These are phyloP conservation scores for Allomyces arbusculus DNA, from an alignment of 192 early-diverging fungal genomes.

Conservation along the genomic window DNA sequence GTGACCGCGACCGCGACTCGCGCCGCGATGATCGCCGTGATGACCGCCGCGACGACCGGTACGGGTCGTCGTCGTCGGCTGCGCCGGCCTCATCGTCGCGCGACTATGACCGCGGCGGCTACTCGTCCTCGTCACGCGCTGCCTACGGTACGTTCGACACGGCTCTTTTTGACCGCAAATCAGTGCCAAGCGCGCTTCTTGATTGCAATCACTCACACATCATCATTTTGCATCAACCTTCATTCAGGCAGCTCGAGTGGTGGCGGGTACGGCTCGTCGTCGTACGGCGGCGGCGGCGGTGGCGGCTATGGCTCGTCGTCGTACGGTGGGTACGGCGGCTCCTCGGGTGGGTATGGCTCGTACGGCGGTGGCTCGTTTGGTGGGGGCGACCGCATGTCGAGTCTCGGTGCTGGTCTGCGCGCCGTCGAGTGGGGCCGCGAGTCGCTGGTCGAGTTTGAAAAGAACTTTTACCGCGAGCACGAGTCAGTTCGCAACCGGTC, in stretches of 20 bases:
- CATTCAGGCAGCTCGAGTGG: no score
- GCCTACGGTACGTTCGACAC: no score
- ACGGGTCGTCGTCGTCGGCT: no score
- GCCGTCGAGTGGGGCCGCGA: constrained; percentile 45
- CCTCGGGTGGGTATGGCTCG: constrained; percentile 9
- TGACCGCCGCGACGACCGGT: neutral
- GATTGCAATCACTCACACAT: no score
- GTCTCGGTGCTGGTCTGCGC: constrained; percentile 31
- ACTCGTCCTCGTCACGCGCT: no score
- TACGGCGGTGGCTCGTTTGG: constrained; percentile 24
- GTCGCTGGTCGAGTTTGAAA: constrained; percentile 64
- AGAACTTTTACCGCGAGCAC: constrained; percentile 93
- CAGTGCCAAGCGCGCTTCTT: no score
- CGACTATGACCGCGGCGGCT: no score
- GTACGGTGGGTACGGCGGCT: constrained; percentile 7
- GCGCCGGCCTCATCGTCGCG: no score
- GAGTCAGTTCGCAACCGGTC: constrained; percentile 42
- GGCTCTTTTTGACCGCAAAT: no score
- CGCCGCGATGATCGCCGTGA: neutral
- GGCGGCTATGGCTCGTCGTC: constrained; percentile 16
- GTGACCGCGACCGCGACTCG: neutral
- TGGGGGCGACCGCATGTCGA: constrained; percentile 18
- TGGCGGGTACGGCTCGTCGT: constrained; percentile 11
- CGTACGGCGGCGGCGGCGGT: constrained; percentile 9
- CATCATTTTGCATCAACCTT: no score